Evolutionary conservation across 169 alveolate genomes (phyloP), one percentile per base, ranked within the genome.

Genomic region (Cryptosporidium sp.): DNA sequence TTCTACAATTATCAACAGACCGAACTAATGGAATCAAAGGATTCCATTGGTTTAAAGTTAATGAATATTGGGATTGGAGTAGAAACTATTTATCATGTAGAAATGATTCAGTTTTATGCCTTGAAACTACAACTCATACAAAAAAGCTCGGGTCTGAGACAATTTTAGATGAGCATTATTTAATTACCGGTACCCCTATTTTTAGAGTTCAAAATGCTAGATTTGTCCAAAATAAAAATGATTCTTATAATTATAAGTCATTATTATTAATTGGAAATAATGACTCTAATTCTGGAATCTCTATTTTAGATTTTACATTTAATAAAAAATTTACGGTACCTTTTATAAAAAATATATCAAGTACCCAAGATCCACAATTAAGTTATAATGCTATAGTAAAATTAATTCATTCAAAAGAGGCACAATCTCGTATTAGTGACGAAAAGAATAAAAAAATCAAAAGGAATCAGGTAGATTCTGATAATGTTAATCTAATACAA

Each of bases 61-160:
- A 62, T 23, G 80, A 80, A 62, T 80, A 80, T 23, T 80, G 89
- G 89, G 89, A 80, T 31, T 80, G 89, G 89, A 80, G 31, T 12
- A 60, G 51, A 44, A 16, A 23, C n/a, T 80, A 80, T 65, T 7
- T 80, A 6, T 10, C 69, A 31, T 31, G 35, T 14, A 39, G 44
- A 31, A 26, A 26, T 26, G 52, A 39, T 21, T 37, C 26, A 31
- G n/a, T 31, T 60, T 10, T 56, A 42, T 16, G 35, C 56, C 75
- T 80, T 26, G 89, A 62, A 42, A 37, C 80, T 21, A 23, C 52
- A 12, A 26, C 10, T 42, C 23, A 5, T 33, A 37, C 80, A 18
- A 62, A 35, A 62, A 39, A 45, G 26, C 29, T 62, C 1, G 29
- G 75, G 9, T 14, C 29, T n/a, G 65, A 39, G 8, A 44, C 89